Percentiles rank a stretch among this genome's conserved stretches.
phyloP scores from a whole-genome alignment of 2,329 filamentous ascomycete genomes.

The Byssochlamys sp. region DNA sequence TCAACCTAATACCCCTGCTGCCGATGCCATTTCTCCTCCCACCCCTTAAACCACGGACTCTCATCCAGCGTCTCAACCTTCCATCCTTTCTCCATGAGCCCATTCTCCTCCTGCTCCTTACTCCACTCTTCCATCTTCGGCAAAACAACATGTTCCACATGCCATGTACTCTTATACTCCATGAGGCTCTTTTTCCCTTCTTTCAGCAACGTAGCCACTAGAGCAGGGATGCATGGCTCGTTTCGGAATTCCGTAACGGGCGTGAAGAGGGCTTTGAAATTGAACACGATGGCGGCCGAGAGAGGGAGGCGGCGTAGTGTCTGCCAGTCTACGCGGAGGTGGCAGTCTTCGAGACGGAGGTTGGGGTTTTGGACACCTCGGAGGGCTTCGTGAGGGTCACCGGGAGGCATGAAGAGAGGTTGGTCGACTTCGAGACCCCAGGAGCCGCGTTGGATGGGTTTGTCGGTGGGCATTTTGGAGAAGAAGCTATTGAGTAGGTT shows the following conservation, averaged over 20 bases:
- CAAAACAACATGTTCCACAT: constrained; percentile 63
- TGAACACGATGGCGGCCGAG: constrained; percentile 68
- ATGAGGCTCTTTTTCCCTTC: constrained; percentile 62
- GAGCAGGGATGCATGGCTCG: constrained; percentile 62
- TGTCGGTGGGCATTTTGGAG: constrained; percentile 62
- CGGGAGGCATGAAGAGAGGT: constrained; percentile 65
- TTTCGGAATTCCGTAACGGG: constrained; percentile 58
- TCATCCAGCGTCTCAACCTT: constrained; percentile 61
- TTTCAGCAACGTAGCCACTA: constrained; percentile 59
- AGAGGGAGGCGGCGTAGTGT: constrained; percentile 70
- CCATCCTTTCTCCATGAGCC: constrained; percentile 54
- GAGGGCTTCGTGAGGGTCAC: constrained; percentile 53
- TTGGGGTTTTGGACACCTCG: constrained; percentile 49
- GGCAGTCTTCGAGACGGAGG: constrained; percentile 50
- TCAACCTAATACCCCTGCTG: constrained; percentile 49
- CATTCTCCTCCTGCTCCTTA: constrained; percentile 55
- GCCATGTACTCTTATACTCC: constrained; percentile 75
- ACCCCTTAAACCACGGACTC: constrained; percentile 65
- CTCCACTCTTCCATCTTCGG: constrained; percentile 56
- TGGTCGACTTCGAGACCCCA: constrained; percentile 72
- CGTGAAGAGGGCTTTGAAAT: constrained; percentile 81
- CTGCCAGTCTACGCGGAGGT: constrained; percentile 79
- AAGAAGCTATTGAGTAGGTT: constrained; percentile 53
- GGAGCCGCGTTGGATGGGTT: constrained; percentile 71
- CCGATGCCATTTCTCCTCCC: constrained; percentile 64